Base-by-base conservation (phyloP, 192 early-diverging fungal genomes). In the Geranomyces michiganensis region DNA sequence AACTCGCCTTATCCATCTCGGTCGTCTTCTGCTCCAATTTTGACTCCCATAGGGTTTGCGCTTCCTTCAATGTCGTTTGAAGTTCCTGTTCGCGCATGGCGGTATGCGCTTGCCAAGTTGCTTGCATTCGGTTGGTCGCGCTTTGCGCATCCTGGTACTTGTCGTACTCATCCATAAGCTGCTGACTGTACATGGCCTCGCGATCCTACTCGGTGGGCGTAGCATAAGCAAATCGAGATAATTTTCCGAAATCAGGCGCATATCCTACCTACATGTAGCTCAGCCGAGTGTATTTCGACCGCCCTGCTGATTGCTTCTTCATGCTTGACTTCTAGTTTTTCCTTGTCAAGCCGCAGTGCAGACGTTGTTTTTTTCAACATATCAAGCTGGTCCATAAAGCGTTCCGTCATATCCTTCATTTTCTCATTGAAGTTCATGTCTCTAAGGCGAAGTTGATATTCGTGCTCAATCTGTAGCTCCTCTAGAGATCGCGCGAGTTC, bases 341-440 rank as follows among this genome's bases (percentile, higher is more conserved):
- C 56, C 56, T 56, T 44, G 41, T 65, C 41, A 36, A n/a, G n/a
- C 53, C 82, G 44, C 47, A 88, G 48, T 0, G 78, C 67, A 6
- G 69, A 69, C 17, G 82, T 77, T 19, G 76, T 67, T 36, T 79
- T 78, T 70, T 87, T 86, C 21, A 88, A 65, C 9, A 70, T 74
- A 56, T 88, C 87, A 30, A 88, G 83, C 75, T 83, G 80, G 56
- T 82, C 78, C 19, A 56, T 71, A 45, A 69, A 84, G 29, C 75
- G 78, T 67, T 85, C 85, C 4, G 75, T 85, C 33, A 84, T 29
- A 36, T 88, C 87, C 56, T 88, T 88, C 30, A 87, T 31, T 47
- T 82, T 85, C 56, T 88, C 87, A 68, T 80, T 87, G 30, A 84
- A 87, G 32, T 77, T 83, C 87, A 88, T 87, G 60, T 88, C 87